Conservation (phyloP, 345 rosid genomes). For the Draba incana region DNA sequence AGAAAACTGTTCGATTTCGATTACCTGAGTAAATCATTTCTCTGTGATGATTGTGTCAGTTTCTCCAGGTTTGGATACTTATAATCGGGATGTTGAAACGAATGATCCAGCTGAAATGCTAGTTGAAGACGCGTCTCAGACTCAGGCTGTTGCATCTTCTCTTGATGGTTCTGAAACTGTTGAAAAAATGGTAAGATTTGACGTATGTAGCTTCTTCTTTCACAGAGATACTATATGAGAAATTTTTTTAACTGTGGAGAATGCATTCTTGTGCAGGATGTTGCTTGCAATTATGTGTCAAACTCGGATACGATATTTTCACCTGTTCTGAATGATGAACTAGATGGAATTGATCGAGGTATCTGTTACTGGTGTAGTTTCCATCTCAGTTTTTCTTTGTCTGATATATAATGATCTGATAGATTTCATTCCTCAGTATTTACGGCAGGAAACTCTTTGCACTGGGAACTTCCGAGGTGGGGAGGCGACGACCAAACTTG, state of each 20-base stretch:
- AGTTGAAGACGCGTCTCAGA: constrained; percentile 37
- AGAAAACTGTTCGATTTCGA: background rate
- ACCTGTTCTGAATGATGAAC: constrained; percentile 55
- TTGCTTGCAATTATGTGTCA: constrained; percentile 43
- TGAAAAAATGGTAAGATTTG: constrained; percentile 29
- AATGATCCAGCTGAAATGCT: constrained; percentile 39
- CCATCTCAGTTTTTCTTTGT: constrained; percentile 28
- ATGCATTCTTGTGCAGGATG: constrained; percentile 33
- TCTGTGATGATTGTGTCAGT: constrained; percentile 27
- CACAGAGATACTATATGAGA: constrained; percentile 10
- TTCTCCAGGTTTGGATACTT: constrained; percentile 39
- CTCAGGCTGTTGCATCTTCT: constrained; percentile 29
- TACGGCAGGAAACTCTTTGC: constrained; percentile 32
- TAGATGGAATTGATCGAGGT: constrained; percentile 43
- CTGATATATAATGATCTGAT: constrained; percentile 23
- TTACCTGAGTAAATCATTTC: background rate
- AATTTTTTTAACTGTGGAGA: background rate
- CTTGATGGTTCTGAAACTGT: constrained; percentile 31
- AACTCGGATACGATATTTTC: constrained; percentile 83
- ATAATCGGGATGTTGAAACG: constrained; percentile 35
- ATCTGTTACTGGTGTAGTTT: constrained; percentile 50
- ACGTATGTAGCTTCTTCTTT: background rate
- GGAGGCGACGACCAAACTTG: constrained; percentile 40
- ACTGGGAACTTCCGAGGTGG: constrained; percentile 44
- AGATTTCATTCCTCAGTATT: constrained; percentile 26